Evolutionary conservation across 306 rosid genomes (phyloP), one percentile per base, ranked within the genome.

Genomic region (Luffa aegyptiaca): DNA sequence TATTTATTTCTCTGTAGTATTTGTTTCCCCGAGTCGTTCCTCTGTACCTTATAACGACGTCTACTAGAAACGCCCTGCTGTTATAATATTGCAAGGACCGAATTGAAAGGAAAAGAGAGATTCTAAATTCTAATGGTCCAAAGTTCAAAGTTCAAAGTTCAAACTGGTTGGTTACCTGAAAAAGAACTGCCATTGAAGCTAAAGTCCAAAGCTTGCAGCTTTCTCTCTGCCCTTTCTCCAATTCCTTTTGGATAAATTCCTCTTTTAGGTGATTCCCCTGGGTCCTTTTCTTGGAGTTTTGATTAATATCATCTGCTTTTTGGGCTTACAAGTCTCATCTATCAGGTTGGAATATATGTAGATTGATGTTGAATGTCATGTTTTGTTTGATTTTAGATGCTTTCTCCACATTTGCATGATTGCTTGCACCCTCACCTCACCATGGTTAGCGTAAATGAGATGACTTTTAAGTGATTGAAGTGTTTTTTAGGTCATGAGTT

Each of bases 191-290:
- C 21, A 14, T 51, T 51, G 61, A 33, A 74, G 63, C 62, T 7
- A 14, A 51, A 12, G 13, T 20, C 48, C 61, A 73, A 51, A 33
- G 20, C 78, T 74, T 74, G 44, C 78, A 72, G n/a, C 57, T 72
- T 53, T 78, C 20, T 48, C 41, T 79, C 39, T 65, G 73, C 48
- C 73, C 11, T 65, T 39, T 70, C 33, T 49, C 61, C 78, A 31
- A 48, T 73, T 73, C 61, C 78, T 73, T 75, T 26, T 75, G 78
- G 78, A 73, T 73, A 33, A 48, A 73, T 31, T 73, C 78, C 61
- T 49, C 14, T 49, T 73, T 12, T 73, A 6, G 59, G 39, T 48
- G 77, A 45, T 70, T 72, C 21, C 59, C 42, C 44, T 12, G 42
- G 58, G 44, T 49, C 61, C 7, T 31, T 73, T 49, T 49, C 78